Evolutionary conservation across 768 basidiomycete species (phyloP).

Genomic region (Clavulina sp.): DNA sequence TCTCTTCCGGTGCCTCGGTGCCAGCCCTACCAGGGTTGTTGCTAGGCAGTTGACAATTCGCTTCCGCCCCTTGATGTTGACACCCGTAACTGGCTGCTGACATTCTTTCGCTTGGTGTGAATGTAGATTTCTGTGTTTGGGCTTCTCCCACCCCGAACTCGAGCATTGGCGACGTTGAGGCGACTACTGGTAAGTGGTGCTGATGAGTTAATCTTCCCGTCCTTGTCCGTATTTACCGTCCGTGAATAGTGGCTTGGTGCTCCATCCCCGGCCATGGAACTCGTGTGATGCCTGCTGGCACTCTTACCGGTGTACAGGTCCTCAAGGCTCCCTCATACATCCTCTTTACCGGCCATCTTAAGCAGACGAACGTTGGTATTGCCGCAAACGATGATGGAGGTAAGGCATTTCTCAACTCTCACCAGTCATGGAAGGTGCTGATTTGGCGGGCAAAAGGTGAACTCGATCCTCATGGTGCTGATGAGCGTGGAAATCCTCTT

Average conservation of each 20-base stretch:
- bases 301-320: conserved; percentile 50
- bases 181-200: conserved; percentile 23
- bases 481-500: conserved; percentile 20
- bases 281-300: conserved; percentile 16
- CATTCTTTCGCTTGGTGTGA: too few relatives aligned
- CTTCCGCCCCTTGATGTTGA: too few relatives aligned
- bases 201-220: too few relatives aligned
- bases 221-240: too few relatives aligned
- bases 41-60: too few relatives aligned
- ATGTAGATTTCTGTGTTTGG: conserved; percentile 16
- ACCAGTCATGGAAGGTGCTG: too few relatives aligned
- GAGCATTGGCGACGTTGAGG: conserved; percentile 22
- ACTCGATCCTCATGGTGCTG: conserved; percentile 56
- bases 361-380: conserved; percentile 27
- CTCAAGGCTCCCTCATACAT: conserved; percentile 56
- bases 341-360: conserved; percentile 42
- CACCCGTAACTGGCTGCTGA: too few relatives aligned
- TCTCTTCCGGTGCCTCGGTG: too few relatives aligned
- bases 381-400: conserved; percentile 23
- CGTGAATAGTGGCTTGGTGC: conserved; percentile 53
- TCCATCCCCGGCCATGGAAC: conserved; percentile 12
- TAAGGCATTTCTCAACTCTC: too few relatives aligned
- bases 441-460: too few relatives aligned
- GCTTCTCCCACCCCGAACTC: conserved; percentile 11
- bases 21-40: too few relatives aligned